These are phyloP conservation scores for Boletus semigastroideus DNA, from an alignment of 1,284 basidiomycete species.

Conservation along the genomic window DNA sequence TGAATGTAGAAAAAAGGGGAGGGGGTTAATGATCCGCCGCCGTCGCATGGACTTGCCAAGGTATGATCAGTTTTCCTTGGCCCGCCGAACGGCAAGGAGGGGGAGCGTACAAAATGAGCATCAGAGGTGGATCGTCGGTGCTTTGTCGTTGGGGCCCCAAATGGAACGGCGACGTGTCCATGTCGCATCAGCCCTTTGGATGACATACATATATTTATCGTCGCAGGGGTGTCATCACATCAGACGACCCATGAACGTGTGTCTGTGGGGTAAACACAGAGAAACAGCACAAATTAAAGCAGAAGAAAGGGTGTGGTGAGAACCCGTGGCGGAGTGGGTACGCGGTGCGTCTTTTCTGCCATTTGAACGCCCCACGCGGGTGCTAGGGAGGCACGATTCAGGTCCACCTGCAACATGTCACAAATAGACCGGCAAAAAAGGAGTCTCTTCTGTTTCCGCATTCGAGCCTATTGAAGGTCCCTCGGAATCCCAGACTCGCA, in stretches of 20 bases:
- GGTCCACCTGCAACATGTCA: conserved; percentile 15
- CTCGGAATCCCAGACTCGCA: neutral
- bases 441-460: conserved; percentile 4
- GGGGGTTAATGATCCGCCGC: conserved; percentile 19
- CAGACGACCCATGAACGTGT: conserved; percentile 14
- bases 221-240: neutral
- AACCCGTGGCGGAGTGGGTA: conserved; percentile 16
- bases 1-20: neutral
- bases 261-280: conserved; percentile 12
- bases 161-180: too few species aligned
- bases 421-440: conserved; percentile 11
- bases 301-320: conserved; percentile 17
- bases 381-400: neutral
- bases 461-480: conserved; percentile 3
- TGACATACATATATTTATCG: neutral
- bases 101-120: neutral
- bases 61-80: neutral
- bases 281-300: conserved; percentile 8
- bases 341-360: conserved; percentile 34
- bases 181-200: neutral
- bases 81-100: neutral
- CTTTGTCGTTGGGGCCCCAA: neutral
- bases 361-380: conserved; percentile 26
- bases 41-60: conserved; percentile 11
- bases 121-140: conserved; percentile 1